Evolutionary conservation across 2,329 filamentous ascomycete species (phyloP).

Genomic region (Penicillium sp.): DNA sequence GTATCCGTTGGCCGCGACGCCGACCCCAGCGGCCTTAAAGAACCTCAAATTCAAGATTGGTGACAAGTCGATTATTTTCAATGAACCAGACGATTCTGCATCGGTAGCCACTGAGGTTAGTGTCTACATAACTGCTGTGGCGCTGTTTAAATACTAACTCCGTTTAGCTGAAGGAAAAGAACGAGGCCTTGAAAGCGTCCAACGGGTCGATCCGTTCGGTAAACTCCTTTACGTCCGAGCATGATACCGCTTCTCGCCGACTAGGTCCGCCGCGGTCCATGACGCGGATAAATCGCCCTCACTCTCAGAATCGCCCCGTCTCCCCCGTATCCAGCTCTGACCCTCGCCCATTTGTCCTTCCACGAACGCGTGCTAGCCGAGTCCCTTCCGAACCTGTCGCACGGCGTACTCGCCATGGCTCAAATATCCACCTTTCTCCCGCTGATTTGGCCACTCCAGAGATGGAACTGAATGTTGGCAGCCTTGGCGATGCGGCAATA

Average conservation of each 20-base stretch:
- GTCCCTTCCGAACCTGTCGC: constrained; percentile 53
- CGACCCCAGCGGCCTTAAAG: constrained; percentile 75
- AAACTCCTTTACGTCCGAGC: constrained; percentile 44
- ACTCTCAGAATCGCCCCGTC: constrained; percentile 49
- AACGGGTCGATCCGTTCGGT: constrained; percentile 51
- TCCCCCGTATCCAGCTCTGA: constrained; percentile 57
- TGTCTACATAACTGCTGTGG: background rate
- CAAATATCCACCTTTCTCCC: constrained; percentile 28
- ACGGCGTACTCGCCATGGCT: constrained; percentile 42
- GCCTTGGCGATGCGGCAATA: constrained; percentile 23
- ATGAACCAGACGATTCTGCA: constrained; percentile 60
- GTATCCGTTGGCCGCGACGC: constrained; percentile 81
- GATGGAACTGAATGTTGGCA: constrained; percentile 36
- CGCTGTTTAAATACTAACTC: constrained; percentile 9
- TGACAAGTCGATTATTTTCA: constrained; percentile 60
- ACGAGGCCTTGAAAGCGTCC: constrained; percentile 45
- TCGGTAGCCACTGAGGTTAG: constrained; percentile 56
- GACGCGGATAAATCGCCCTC: constrained; percentile 26
- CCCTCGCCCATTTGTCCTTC: constrained; percentile 48
- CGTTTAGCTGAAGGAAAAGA: constrained; percentile 46
- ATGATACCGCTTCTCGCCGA: constrained; percentile 30
- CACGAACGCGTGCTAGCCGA: constrained; percentile 27
- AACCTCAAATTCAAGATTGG: constrained; percentile 73
- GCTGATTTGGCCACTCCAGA: constrained; percentile 44
- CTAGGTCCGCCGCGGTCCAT: constrained; percentile 24